Conservation (phyloP, 164 flowering plant species). For the Piper longum region DNA sequence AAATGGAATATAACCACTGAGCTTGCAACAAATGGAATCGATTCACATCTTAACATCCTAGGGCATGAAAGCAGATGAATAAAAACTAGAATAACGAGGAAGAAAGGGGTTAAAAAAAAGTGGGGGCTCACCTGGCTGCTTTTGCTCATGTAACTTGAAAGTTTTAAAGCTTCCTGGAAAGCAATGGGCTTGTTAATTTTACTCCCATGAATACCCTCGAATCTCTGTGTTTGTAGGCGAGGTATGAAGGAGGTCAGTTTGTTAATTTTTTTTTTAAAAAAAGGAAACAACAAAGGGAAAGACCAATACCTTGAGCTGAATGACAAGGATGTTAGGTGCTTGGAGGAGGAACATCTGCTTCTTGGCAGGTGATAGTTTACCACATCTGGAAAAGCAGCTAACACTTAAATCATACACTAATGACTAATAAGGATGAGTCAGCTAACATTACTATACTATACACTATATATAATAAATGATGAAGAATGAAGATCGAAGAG, state of each 20-base stretch:
- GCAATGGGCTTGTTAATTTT: slow-evolving; percentile 75
- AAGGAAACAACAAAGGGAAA: background rate
- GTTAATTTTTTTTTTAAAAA: background rate
- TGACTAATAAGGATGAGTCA: background rate
- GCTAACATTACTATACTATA: background rate
- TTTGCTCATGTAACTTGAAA: slow-evolving; percentile 78
- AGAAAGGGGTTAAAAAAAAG: background rate
- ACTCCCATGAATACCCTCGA: slow-evolving; percentile 72
- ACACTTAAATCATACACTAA: no score
- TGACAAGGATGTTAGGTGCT: slow-evolving; percentile 91
- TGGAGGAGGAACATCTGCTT: slow-evolving; percentile 85
- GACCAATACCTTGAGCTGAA: slow-evolving; percentile 64
- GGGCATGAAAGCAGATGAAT: background rate
- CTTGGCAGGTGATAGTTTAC: slow-evolving; percentile 73
- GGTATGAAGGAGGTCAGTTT: background rate
- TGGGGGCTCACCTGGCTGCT: slow-evolving; percentile 46
- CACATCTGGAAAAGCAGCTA: slow-evolving; percentile 36
- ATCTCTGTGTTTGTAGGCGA: slow-evolving; percentile 40
- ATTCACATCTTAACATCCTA: background rate
- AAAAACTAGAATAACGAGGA: background rate
- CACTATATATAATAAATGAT: background rate
- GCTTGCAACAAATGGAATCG: no score
- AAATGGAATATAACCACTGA: no score
- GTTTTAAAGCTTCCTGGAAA: slow-evolving; percentile 74
- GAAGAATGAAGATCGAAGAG: background rate